Percentiles rank a stretch among this genome's conserved stretches.
Evolutionary conservation across 225 moss, liverwort and hornwort genomes (phyloP).

Genomic region (Bryum argenteum): DNA sequence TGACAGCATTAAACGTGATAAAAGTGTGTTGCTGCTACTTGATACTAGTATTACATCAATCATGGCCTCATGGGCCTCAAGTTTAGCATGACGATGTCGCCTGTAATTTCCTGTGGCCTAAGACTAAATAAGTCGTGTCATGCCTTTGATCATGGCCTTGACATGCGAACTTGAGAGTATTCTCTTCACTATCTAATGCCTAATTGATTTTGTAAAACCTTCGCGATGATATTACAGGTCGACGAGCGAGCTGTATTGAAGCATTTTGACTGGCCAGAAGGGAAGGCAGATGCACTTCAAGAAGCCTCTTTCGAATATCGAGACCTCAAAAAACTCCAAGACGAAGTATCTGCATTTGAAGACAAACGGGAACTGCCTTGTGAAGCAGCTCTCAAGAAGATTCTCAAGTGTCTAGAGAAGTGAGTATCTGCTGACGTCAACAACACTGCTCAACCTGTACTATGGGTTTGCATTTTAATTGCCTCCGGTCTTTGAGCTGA

Average conservation of each 20-base stretch:
- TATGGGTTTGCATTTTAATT: background rate
- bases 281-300: constrained; percentile 77
- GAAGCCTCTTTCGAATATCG: constrained; percentile 84
- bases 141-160: background rate
- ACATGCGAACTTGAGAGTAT: background rate
- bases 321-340: constrained; percentile 66
- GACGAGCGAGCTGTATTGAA: constrained; percentile 88
- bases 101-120: background rate
- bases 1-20: no score
- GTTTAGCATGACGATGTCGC: background rate
- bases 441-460: background rate
- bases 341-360: constrained; percentile 55
- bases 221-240: constrained; percentile 43
- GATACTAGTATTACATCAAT: no score
- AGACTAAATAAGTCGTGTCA: background rate
- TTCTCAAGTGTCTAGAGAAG: constrained; percentile 73
- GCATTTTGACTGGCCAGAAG: constrained; percentile 92
- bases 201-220: background rate
- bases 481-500: background rate
- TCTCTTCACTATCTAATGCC: background rate
- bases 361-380: constrained; percentile 59
- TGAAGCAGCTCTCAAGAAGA: constrained; percentile 70
- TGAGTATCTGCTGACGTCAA: constrained; percentile 25
- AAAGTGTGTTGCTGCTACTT: no score
- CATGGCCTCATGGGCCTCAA: no score